phyloP scores from a whole-genome alignment of 176 grass and related monocot genomes.

The Calamus simplicifolius region DNA sequence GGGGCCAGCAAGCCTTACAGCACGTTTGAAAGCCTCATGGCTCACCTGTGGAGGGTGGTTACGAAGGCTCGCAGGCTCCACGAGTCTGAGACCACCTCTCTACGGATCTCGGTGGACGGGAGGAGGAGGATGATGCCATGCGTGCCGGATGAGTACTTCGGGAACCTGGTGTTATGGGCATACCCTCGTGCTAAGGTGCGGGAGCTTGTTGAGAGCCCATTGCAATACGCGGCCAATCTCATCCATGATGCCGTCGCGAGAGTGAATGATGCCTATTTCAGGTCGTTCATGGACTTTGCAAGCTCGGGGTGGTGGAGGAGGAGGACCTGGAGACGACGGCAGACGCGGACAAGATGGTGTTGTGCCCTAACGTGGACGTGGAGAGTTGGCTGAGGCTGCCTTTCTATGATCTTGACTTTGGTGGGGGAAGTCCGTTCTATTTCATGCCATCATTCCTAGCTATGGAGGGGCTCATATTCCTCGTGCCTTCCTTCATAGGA shows the following conservation, averaged over 20 bases:
- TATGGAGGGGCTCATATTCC: conserved; percentile 13
- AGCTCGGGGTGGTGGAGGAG: conserved; percentile 16
- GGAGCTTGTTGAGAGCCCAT: conserved; percentile 9
- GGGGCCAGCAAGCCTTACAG: conserved; percentile 12
- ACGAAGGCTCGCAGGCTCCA: conserved; percentile 19
- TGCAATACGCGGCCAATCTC: conserved; percentile 6
- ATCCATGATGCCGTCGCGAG: conserved; percentile 20
- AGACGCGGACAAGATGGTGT: not conserved
- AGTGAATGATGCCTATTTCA: conserved; percentile 29
- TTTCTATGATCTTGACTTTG: conserved; percentile 24
- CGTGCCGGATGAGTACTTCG: conserved; percentile 27
- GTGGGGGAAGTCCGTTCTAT: conserved; percentile 14
- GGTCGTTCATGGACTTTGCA: conserved; percentile 30
- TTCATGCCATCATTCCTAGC: conserved; percentile 30
- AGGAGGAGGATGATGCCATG: conserved; percentile 10
- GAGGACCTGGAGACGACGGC: conserved; percentile 11
- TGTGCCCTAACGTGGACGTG: conserved; percentile 16
- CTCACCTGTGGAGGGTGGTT: conserved; percentile 33
- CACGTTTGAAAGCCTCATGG: conserved; percentile 23
- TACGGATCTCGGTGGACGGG: conserved; percentile 28
- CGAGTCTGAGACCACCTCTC: not conserved
- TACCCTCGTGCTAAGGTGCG: conserved; percentile 5
- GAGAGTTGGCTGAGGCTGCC: conserved; percentile 27
- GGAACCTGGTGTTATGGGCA: conserved; percentile 35
- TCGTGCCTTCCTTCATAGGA: conserved; percentile 25